Evolutionary conservation across 441 rosid genomes (phyloP).

Genomic region (Gossypium trilobum): DNA sequence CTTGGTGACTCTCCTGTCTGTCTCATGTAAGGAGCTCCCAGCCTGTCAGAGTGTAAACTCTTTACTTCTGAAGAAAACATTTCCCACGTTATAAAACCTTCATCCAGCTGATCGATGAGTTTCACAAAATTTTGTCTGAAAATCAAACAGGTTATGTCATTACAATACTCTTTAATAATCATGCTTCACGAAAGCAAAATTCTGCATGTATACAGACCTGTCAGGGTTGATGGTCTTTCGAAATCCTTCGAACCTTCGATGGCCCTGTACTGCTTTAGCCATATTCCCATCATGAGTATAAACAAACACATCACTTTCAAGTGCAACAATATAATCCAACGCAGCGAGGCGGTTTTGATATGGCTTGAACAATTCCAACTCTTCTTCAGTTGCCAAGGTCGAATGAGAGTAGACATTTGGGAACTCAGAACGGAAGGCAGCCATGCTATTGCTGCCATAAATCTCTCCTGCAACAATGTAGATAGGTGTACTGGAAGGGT

Average conservation of each 20-base stretch:
- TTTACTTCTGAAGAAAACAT: slow-evolving; percentile 61
- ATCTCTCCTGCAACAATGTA: slow-evolving; percentile 84
- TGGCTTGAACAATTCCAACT: slow-evolving; percentile 53
- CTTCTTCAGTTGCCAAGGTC: slow-evolving; percentile 64
- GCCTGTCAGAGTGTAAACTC: slow-evolving; percentile 49
- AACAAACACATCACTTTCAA: slow-evolving; percentile 81
- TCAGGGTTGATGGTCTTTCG: slow-evolving; percentile 79
- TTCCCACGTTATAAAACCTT: slow-evolving; percentile 55
- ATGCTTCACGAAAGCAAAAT: neutral
- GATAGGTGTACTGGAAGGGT: slow-evolving; percentile 64
- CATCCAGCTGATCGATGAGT: slow-evolving; percentile 63
- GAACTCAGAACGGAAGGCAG: slow-evolving; percentile 56
- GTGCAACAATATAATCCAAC: slow-evolving; percentile 75
- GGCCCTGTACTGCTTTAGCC: slow-evolving; percentile 98
- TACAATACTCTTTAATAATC: neutral
- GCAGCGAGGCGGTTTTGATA: slow-evolving; percentile 93
- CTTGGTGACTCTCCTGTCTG: slow-evolving; percentile 54
- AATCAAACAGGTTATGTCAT: slow-evolving; percentile 16
- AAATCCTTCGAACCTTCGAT: slow-evolving; percentile 75
- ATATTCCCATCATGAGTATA: slow-evolving; percentile 86
- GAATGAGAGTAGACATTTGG: slow-evolving; percentile 74
- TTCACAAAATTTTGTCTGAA: slow-evolving; percentile 59
- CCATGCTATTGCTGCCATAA: slow-evolving; percentile 72
- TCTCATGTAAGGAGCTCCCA: slow-evolving; percentile 66
- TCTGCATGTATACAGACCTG: slow-evolving; percentile 33